These are phyloP conservation scores for Poterioochromonas sp. DNA, from an alignment of 352 stramenopile species.

Conservation along the genomic window DNA sequence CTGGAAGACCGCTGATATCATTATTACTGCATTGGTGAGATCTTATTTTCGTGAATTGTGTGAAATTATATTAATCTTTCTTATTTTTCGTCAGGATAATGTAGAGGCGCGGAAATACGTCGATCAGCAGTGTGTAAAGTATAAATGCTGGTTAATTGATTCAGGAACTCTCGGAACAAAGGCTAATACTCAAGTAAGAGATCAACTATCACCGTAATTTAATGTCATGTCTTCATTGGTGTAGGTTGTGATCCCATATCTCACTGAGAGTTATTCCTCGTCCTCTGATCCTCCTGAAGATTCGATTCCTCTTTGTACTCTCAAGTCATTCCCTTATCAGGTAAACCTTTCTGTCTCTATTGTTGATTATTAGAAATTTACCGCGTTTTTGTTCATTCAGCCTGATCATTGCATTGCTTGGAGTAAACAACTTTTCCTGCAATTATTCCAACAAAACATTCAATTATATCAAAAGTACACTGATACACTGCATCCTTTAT, in stretches of 20 bases:
- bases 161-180: slow-evolving; percentile 97
- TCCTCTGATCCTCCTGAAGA: slow-evolving; percentile 94
- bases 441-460: slow-evolving; percentile 9
- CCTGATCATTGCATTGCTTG: slow-evolving; percentile 29
- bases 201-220: slow-evolving; percentile 41
- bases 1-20: slow-evolving; percentile 80
- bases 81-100: slow-evolving; percentile 80
- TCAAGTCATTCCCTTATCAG: slow-evolving; percentile 99
- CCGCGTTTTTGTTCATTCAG: too few relatives aligned
- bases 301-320: slow-evolving; percentile 96
- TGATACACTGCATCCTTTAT: not conserved
- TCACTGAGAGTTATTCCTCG: slow-evolving; percentile 89
- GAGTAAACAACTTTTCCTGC: not conserved
- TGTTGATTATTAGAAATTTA: too few relatives aligned
- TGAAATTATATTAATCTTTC: not conserved
- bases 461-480: not conserved
- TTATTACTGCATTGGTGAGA: slow-evolving; percentile 48
- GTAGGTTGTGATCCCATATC: slow-evolving; percentile 69
- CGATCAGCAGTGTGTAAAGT: slow-evolving; percentile 82
- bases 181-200: slow-evolving; percentile 73
- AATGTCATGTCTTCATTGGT: not conserved
- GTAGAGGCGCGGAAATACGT: slow-evolving; percentile 98
- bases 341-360: too few relatives aligned
- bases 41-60: slow-evolving; percentile 59
- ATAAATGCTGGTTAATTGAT: slow-evolving; percentile 91